A percentile compares a stretch with the other conserved stretches of the same genome.
phyloP scores from a whole-genome alignment of 805 yeast genomes.

The Lachancea quebecensis region DNA sequence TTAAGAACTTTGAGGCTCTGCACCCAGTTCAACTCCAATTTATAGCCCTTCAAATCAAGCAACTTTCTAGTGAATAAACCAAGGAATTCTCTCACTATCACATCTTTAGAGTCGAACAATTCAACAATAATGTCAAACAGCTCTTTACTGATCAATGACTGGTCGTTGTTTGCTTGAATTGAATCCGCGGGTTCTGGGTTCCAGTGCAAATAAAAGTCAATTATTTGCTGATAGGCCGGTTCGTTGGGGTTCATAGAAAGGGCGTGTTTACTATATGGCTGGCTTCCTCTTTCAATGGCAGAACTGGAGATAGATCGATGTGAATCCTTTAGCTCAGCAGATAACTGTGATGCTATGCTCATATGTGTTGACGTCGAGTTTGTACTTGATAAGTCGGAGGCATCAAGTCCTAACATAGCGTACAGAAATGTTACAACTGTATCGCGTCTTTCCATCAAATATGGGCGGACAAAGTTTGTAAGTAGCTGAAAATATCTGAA shows the following conservation, averaged over 20 bases:
- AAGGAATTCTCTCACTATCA: conserved; percentile 20
- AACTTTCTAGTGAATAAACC: conserved; percentile 21
- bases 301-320: conserved; percentile 7
- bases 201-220: conserved; percentile 23
- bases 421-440: conserved; percentile 61
- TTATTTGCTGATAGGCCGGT: conserved; percentile 14
- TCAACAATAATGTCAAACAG: conserved; percentile 23
- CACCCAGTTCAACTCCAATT: conserved; percentile 22
- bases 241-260: conserved; percentile 6
- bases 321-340: conserved; percentile 42
- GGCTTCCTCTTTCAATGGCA: neutral
- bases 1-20: conserved; percentile 18
- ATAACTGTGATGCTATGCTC: conserved; percentile 12
- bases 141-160: conserved; percentile 10
- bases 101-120: conserved; percentile 21
- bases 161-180: conserved; percentile 9
- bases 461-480: conserved; percentile 65
- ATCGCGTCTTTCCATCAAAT: conserved; percentile 67
- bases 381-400: conserved; percentile 12
- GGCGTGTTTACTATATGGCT: conserved; percentile 7
- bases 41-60: conserved; percentile 16
- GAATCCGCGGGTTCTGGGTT: conserved; percentile 21
- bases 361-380: conserved; percentile 6
- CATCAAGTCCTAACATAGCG: conserved; percentile 51
- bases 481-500: conserved; percentile 79